Percentiles rank a stretch among this genome's conserved stretches.
phyloP scores from a whole-genome alignment of 2,329 filamentous ascomycete genomes.

The Epichloe hybrida region DNA sequence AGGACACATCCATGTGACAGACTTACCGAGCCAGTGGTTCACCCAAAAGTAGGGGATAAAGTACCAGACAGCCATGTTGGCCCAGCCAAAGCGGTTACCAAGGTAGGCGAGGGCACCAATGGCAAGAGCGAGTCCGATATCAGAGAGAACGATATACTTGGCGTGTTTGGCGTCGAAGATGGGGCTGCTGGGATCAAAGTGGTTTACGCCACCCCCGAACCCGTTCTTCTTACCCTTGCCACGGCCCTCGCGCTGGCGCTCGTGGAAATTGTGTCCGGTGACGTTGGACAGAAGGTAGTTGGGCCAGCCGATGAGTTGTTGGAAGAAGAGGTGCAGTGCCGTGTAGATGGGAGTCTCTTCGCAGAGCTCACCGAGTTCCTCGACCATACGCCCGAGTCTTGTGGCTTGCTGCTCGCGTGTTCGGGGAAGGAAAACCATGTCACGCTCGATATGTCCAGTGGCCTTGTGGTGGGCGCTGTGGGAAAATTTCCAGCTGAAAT shows the following conservation, averaged over 20 bases:
- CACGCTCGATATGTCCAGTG: slow-evolving; percentile 89
- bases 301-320: slow-evolving; percentile 90
- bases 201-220: slow-evolving; percentile 71
- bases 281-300: slow-evolving; percentile 85
- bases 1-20: neutral
- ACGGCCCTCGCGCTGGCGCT: slow-evolving; percentile 81
- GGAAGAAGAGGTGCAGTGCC: slow-evolving; percentile 55
- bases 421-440: slow-evolving; percentile 98
- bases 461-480: slow-evolving; percentile 99
- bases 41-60: slow-evolving; percentile 92
- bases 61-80: slow-evolving; percentile 90
- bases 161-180: slow-evolving; percentile 87
- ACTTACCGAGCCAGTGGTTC: slow-evolving; percentile 95
- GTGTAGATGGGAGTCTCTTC: slow-evolving; percentile 91
- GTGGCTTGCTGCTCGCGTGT: slow-evolving; percentile 71
- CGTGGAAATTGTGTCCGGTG: slow-evolving; percentile 91
- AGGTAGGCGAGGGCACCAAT: slow-evolving; percentile 51
- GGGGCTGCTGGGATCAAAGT: slow-evolving; percentile 80
- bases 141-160: slow-evolving; percentile 72
- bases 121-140: slow-evolving; percentile 62
- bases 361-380: slow-evolving; percentile 77
- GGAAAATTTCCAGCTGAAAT: slow-evolving; percentile 99
- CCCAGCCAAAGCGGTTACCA: slow-evolving; percentile 65
- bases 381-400: slow-evolving; percentile 57
- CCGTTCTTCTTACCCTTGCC: slow-evolving; percentile 89